Evolutionary conservation across 176 grass and related monocot genomes (phyloP), one percentile per base, ranked within the genome.

Genomic region (Carex cristatella): DNA sequence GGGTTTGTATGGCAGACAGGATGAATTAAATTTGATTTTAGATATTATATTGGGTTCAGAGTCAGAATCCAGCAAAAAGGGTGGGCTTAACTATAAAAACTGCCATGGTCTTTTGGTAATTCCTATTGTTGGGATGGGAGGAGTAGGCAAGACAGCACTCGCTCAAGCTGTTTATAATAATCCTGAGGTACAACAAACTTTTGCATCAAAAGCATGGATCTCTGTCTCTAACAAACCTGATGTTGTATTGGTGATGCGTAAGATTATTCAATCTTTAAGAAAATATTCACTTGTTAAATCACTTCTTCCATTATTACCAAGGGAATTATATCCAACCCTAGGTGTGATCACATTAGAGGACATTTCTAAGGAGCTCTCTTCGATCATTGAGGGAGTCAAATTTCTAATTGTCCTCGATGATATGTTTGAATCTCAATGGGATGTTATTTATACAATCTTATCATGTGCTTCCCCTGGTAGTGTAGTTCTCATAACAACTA

Each of bases 401-500:
- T 49, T 49, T 49, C 1, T 49, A 49, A 10, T 49, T 2, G 46
- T 49, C 46, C 7, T 49, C 46, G 46, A 49, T 49, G 8, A 49
- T 49, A 49, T 49, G 1, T 49, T 2, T 49, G 46, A 49, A 10
- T 49, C 8, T 10, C 8, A 49, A 2, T 49, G 46, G 46, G 46
- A 49, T 2, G 0, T 2, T 2, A 0, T 49, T 49, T 0, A 49
- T 10, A 2, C 0, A 49, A 2, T 0, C 1, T 49, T 49, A 2
- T 49, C 46, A 0, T 0, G 9, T 49, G 46, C 8, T 49, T 8
- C 46, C 56, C 84, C 84, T 5, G 13, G 57, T 62, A 86, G 84
- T 51, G 30, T 86, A 33, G 57, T 86, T 1, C 30, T 89, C 38
- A 58, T 83, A 31, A 92, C 90, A 49, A 87, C 90, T 38, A 87